Percentiles rank a stretch among this genome's conserved stretches.
These are phyloP conservation scores for Casuarina cunninghamiana DNA, from an alignment of 306 rosid species.

Conservation along the genomic window DNA sequence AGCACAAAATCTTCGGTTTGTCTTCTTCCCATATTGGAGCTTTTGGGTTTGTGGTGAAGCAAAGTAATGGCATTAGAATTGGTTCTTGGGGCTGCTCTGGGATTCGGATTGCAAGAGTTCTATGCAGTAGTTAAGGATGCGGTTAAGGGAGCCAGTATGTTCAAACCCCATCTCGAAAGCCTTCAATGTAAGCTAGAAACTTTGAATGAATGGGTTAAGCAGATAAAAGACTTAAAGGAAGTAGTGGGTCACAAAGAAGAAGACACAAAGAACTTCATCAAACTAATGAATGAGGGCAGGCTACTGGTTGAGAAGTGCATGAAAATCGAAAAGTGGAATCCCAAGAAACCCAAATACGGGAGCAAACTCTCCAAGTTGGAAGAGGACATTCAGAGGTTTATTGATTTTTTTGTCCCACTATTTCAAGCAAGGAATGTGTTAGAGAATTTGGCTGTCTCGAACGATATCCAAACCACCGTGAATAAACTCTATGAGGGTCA, in stretches of 20 bases:
- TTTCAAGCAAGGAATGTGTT: not conserved
- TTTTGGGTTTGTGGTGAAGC: too few species aligned
- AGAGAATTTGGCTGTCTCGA: too few species aligned
- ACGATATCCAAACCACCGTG: too few species aligned
- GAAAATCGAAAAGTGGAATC: slow-evolving; percentile 23
- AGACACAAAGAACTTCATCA: slow-evolving; percentile 20
- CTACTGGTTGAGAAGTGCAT: slow-evolving; percentile 21
- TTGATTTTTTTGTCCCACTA: too few species aligned
- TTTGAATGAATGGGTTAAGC: not conserved
- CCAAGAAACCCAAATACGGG: slow-evolving; percentile 7
- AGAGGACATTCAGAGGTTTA: too few species aligned
- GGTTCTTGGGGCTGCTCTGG: slow-evolving; percentile 23
- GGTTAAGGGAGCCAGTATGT: slow-evolving; percentile 28
- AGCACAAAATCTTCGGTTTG: too few species aligned
- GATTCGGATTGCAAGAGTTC: slow-evolving; percentile 24
- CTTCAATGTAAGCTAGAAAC: slow-evolving; percentile 22
- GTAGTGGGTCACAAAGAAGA: not conserved
- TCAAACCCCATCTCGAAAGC: slow-evolving; percentile 20
- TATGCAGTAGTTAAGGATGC: slow-evolving; percentile 1
- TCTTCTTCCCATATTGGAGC: too few species aligned
- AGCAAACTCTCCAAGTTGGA: not conserved
- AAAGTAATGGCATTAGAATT: slow-evolving; percentile 26
- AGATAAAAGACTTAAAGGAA: too few species aligned
- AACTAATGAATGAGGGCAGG: slow-evolving; percentile 24
- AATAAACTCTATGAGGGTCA: too few species aligned